phyloP scores from a whole-genome alignment of 2,329 filamentous ascomycete species.

The Colletotrichum scovillei region DNA sequence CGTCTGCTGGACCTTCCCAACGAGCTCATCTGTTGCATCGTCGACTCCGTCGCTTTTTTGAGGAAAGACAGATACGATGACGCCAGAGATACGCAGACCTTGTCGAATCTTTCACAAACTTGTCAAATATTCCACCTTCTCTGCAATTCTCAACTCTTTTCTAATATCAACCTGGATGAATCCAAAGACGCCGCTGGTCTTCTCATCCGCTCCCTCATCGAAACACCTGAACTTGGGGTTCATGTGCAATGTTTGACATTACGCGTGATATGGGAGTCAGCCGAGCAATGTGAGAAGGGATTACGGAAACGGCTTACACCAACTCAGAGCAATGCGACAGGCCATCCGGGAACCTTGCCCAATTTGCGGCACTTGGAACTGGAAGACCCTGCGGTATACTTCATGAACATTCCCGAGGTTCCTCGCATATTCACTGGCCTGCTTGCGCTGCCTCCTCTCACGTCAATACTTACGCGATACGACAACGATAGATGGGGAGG shows the following conservation, averaged over 20 bases:
- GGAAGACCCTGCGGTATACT: background rate
- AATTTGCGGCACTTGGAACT: background rate
- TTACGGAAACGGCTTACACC: background rate
- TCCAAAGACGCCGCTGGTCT: background rate
- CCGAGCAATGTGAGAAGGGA: background rate
- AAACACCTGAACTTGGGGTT: background rate
- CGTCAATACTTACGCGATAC: background rate
- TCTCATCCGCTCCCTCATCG: background rate
- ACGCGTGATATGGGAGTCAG: background rate
- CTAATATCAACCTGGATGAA: background rate
- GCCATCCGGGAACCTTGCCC: background rate
- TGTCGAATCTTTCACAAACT: background rate
- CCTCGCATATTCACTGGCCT: background rate
- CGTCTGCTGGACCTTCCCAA: background rate
- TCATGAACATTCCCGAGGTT: background rate
- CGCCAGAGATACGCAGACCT: background rate
- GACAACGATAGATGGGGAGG: constrained; percentile 2
- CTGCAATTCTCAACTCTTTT: background rate
- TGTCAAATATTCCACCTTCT: background rate
- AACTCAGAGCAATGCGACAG: background rate
- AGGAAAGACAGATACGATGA: background rate
- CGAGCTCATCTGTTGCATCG: background rate
- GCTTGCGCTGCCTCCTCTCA: constrained; percentile 4
- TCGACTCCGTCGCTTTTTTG: background rate
- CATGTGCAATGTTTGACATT: background rate